These are phyloP conservation scores for Asterophora parasitica DNA, from an alignment of 768 basidiomycete species.

Conservation along the genomic window DNA sequence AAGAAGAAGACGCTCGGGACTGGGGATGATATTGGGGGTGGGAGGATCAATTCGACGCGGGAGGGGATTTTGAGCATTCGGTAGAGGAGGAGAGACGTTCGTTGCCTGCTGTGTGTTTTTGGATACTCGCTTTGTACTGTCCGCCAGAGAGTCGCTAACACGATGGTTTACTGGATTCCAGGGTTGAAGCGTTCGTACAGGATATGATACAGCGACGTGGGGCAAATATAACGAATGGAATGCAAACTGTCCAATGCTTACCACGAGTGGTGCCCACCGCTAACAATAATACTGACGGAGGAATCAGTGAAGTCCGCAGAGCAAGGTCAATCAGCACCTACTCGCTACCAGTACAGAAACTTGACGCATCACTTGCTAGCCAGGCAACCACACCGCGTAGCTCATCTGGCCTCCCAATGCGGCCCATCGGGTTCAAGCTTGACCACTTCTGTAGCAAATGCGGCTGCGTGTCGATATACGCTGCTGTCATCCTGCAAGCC, in stretches of 20 bases:
- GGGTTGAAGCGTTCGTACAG: not conserved
- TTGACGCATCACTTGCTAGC: conserved; percentile 73
- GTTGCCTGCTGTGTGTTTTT: not conserved
- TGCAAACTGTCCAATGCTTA: conserved; percentile 22
- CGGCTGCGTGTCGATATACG: conserved; percentile 61
- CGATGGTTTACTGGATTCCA: not conserved
- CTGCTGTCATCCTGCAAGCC: conserved; percentile 62
- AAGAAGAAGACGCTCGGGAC: conserved; percentile 41
- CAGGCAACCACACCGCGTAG: conserved; percentile 66
- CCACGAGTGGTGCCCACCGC: conserved; percentile 62
- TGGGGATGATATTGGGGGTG: conserved; percentile 30
- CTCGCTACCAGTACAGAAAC: conserved; percentile 82
- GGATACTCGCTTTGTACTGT: not conserved
- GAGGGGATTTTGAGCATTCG: conserved; percentile 47
- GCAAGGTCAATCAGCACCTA: conserved; percentile 31
- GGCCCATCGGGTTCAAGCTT: conserved; percentile 59
- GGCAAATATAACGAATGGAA: not conserved
- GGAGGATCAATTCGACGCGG: conserved; percentile 41
- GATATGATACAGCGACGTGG: not conserved
- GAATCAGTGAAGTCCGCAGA: not conserved
- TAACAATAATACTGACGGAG: conserved; percentile 48
- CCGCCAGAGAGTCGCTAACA: not conserved
- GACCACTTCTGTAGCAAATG: conserved; percentile 66
- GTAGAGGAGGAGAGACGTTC: conserved; percentile 15
- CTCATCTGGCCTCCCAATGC: conserved; percentile 70